phyloP scores from a whole-genome alignment of 805 yeast species.

The Pichia heedii region DNA sequence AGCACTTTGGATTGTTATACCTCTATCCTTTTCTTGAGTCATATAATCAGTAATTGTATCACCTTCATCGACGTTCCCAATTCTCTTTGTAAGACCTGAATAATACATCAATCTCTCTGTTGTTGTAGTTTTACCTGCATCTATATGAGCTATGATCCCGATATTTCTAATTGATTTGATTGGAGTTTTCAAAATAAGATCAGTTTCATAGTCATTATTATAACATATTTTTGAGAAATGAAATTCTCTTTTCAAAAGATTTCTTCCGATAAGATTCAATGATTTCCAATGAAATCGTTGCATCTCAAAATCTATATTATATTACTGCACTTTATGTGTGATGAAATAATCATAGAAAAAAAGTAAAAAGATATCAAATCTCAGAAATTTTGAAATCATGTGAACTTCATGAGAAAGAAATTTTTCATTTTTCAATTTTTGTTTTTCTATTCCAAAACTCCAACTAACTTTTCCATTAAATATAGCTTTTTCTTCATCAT shows the following conservation, averaged over 20 bases:
- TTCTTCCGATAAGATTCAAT: too few species aligned
- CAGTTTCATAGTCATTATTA: constrained; percentile 8
- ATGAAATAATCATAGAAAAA: too few species aligned
- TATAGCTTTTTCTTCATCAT: too few species aligned
- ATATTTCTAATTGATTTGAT: constrained; percentile 59
- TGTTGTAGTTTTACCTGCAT: constrained; percentile 97
- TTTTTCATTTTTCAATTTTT: too few species aligned
- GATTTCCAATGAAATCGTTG: too few species aligned
- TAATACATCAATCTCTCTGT: constrained; percentile 93
- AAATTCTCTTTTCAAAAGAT: background rate
- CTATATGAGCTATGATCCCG: constrained; percentile 98
- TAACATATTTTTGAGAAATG: background rate
- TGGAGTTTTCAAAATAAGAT: constrained; percentile 16
- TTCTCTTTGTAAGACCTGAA: constrained; percentile 66
- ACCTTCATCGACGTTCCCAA: constrained; percentile 94
- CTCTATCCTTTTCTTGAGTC: constrained; percentile 84
- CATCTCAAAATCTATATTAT: too few species aligned
- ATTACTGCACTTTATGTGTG: too few species aligned
- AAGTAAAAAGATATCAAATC: too few species aligned
- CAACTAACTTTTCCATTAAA: too few species aligned
- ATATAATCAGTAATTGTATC: constrained; percentile 92
- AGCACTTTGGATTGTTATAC: constrained; percentile 94
- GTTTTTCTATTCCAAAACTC: too few species aligned
- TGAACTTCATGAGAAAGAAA: too few species aligned
- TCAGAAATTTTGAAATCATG: too few species aligned